Conservation (phyloP, 2,329 filamentous ascomycete species). For the Ophiocordyceps robertsii region DNA sequence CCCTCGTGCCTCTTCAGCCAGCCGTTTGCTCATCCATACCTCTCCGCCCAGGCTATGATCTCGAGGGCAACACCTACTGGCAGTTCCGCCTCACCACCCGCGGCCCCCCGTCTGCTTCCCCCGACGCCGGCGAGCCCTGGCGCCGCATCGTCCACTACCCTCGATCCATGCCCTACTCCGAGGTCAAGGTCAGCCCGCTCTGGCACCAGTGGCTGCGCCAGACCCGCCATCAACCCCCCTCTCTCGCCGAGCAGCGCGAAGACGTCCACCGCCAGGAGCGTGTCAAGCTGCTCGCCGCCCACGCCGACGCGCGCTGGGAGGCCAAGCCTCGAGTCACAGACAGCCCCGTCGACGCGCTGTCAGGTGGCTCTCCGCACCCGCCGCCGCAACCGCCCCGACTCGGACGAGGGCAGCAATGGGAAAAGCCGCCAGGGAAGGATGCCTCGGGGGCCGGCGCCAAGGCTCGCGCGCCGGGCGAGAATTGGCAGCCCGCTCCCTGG, state of each 20-base stretch:
- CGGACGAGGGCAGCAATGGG: not conserved
- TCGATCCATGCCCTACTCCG: slow-evolving; percentile 35
- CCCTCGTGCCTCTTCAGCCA: too few species aligned
- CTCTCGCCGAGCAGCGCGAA: slow-evolving; percentile 38
- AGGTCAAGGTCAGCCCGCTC: slow-evolving; percentile 43
- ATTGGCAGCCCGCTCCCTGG: slow-evolving; percentile 57
- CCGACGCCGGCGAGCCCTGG: slow-evolving; percentile 26
- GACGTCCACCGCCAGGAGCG: slow-evolving; percentile 39
- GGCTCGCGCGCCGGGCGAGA: slow-evolving; percentile 38
- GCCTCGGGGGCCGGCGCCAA: slow-evolving; percentile 47
- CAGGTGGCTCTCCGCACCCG: slow-evolving; percentile 3
- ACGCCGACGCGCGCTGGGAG: slow-evolving; percentile 51
- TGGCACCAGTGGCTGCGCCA: slow-evolving; percentile 61
- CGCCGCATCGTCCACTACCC: slow-evolving; percentile 51
- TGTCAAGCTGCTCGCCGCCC: slow-evolving; percentile 42
- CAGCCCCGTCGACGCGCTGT: slow-evolving; percentile 8
- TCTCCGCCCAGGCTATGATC: slow-evolving; percentile 43
- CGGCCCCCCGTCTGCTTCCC: slow-evolving; percentile 10
- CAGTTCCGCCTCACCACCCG: slow-evolving; percentile 43
- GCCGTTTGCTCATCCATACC: not conserved
- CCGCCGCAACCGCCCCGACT: not conserved
- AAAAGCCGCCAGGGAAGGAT: slow-evolving; percentile 2
- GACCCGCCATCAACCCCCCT: slow-evolving; percentile 39
- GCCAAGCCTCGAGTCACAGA: slow-evolving; percentile 40
- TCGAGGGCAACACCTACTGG: slow-evolving; percentile 56